These are phyloP conservation scores for Septoria linicola DNA, from an alignment of 2,329 filamentous ascomycete genomes.

Conservation along the genomic window DNA sequence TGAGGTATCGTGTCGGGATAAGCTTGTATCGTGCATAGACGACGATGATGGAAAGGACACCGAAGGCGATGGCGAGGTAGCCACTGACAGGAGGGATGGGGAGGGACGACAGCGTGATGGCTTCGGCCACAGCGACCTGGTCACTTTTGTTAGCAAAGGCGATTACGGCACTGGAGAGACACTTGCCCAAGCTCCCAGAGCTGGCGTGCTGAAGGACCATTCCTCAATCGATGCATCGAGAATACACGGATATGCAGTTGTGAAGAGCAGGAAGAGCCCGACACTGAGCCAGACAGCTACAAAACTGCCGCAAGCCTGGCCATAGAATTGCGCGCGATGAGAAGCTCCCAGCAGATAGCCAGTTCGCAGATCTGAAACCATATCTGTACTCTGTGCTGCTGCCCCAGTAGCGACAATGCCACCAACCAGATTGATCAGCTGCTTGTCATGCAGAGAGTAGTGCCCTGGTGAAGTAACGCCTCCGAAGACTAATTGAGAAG, in stretches of 20 bases:
- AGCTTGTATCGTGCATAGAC: conserved; percentile 53
- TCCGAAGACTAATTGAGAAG: conserved; percentile 64
- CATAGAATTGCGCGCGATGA: conserved; percentile 63
- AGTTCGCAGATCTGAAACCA: conserved; percentile 64
- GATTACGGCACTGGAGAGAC: too few relatives aligned
- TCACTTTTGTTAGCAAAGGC: neutral
- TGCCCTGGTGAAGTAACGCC: conserved; percentile 57
- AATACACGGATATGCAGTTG: conserved; percentile 63
- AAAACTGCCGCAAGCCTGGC: conserved; percentile 61
- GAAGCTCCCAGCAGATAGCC: conserved; percentile 64
- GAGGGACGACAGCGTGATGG: conserved; percentile 56
- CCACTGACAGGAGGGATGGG: conserved; percentile 57
- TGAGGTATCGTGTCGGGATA: conserved; percentile 49
- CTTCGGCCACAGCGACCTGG: conserved; percentile 58
- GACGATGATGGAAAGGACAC: conserved; percentile 49
- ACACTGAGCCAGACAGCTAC: conserved; percentile 63
- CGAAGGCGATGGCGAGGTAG: conserved; percentile 56
- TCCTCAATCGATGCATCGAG: conserved; percentile 48
- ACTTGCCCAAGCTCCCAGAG: conserved; percentile 56
- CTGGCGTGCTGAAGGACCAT: conserved; percentile 61
- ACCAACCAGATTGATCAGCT: conserved; percentile 63
- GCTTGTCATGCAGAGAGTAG: conserved; percentile 51
- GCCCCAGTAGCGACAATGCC: conserved; percentile 45
- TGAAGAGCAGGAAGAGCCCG: conserved; percentile 64
- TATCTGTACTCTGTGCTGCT: conserved; percentile 42